These are phyloP conservation scores for Russula brevipes DNA, from an alignment of 768 basidiomycete genomes.

Conservation along the genomic window DNA sequence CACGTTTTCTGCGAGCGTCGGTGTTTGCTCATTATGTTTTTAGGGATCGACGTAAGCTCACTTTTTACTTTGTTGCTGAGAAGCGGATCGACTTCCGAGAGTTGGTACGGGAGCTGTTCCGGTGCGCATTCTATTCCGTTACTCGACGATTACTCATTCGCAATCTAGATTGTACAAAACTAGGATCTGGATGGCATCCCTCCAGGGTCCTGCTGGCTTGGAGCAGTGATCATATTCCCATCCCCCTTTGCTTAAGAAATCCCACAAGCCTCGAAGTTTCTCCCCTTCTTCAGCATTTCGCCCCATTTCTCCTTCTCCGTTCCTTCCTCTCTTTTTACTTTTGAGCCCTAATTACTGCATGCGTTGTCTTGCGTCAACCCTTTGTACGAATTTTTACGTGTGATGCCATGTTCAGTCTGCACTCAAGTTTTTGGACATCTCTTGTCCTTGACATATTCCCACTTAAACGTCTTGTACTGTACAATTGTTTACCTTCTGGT, in stretches of 20 bases:
- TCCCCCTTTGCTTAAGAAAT: neutral
- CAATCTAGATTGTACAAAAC: conserved; percentile 79
- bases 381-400: conserved; percentile 12
- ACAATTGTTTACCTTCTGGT: neutral
- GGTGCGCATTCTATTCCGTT: conserved; percentile 42
- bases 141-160: conserved; percentile 1
- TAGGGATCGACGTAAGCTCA: conserved; percentile 97
- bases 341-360: conserved; percentile 16
- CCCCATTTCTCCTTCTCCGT: neutral
- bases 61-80: conserved; percentile 96
- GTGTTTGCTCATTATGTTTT: neutral
- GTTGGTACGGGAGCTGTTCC: conserved; percentile 89
- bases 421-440: conserved; percentile 8
- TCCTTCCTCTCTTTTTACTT: neutral
- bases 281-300: neutral
- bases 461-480: conserved; percentile 14
- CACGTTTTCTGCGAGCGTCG: neutral
- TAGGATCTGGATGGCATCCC: conserved; percentile 91
- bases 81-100: conserved; percentile 96
- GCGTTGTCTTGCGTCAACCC: neutral
- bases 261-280: neutral
- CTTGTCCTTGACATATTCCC: conserved; percentile 13
- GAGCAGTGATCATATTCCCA: conserved; percentile 36
- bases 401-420: conserved; percentile 9
- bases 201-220: conserved; percentile 45